Evolutionary conservation across 768 basidiomycete species (phyloP), one percentile per base, ranked within the genome.

Genomic region (Rhizopogon sp.): DNA sequence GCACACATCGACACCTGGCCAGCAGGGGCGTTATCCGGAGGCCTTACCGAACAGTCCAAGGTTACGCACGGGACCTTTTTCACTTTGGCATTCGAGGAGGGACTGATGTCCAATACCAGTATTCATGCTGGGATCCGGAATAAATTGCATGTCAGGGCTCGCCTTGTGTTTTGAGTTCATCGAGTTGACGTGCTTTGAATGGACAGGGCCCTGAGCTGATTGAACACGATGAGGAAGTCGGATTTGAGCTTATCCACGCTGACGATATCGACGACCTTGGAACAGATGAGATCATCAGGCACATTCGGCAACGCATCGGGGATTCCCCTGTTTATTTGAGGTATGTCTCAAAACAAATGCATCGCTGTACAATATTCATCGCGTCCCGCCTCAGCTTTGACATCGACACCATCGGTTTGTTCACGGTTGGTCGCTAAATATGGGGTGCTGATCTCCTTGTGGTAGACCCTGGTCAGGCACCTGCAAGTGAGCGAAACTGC

Each of bases 41-140:
- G 67, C 16, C 74, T 62, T 5, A 78, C 77, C 17, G 76, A 73
- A 31, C 83, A 82, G 67, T 83, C 80, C 55, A 81, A 75, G 56
- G 74, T 89, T 39, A 90, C 82, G 0, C 90, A 93, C 62, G 90
- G 89, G 43, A 86, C 84, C 0, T 91, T 90, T 74, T 92, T 91
- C 74, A 82, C 81, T 69, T 72, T 88, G 40, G 90, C 90, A 0
- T 76, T 77, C 41, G 78, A 87, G 59, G 87, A 90, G 65, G 86
- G 87, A 0, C 73, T 89, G 37, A 80, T 92, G 79, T 69, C 77
- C 31, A 81, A 83, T 56, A 77, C 79, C 43, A 76, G 85, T 56
- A 81, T 92, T 28, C 90, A 93, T 64, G 90, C 84, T 3, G 90
- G 90, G 5, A 88, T 92, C 52, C 74, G 90, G 39, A 87, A 85